These are phyloP conservation scores for Sporothrix variecibatus DNA, from an alignment of 2,329 filamentous ascomycete genomes.

Conservation along the genomic window DNA sequence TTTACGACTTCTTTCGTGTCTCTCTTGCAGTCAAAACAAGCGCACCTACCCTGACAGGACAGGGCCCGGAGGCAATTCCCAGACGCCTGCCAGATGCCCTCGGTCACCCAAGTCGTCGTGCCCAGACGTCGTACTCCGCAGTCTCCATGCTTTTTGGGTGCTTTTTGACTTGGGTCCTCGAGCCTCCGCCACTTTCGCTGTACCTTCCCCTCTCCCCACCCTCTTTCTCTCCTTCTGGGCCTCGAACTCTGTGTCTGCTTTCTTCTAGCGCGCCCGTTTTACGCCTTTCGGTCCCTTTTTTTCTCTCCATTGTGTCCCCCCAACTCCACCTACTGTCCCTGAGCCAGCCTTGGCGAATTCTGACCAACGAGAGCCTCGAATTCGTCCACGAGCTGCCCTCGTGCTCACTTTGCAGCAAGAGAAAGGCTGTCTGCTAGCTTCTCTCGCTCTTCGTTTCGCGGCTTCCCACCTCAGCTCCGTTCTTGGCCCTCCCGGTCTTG, in stretches of 20 bases:
- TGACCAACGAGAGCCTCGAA: conserved; percentile 23
- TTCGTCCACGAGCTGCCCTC: conserved; percentile 25
- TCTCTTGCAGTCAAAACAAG: background rate
- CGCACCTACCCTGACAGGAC: background rate
- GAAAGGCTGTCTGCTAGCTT: too few relatives aligned
- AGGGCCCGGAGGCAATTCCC: conserved; percentile 3
- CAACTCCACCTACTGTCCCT: background rate
- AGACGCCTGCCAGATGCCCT: background rate
- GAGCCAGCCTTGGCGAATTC: background rate
- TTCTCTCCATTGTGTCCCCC: background rate
- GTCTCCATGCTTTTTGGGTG: background rate
- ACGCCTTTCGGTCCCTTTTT: background rate
- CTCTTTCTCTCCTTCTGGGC: background rate
- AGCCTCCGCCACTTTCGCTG: background rate
- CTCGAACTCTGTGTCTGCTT: background rate
- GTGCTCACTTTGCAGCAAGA: background rate
- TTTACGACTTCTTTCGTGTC: background rate
- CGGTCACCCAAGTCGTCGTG: conserved; percentile 16
- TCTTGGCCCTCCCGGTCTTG: conserved; percentile 20
- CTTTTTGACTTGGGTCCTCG: too few relatives aligned
- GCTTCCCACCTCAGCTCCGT: background rate
- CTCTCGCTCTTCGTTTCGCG: background rate
- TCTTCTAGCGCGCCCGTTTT: conserved; percentile 10
- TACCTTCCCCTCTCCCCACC: background rate
- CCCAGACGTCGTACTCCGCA: conserved; percentile 3